Evolutionary conservation across 2,329 filamentous ascomycete species (phyloP).

Genomic region (Ophiocordyceps camponoti-floridani): DNA sequence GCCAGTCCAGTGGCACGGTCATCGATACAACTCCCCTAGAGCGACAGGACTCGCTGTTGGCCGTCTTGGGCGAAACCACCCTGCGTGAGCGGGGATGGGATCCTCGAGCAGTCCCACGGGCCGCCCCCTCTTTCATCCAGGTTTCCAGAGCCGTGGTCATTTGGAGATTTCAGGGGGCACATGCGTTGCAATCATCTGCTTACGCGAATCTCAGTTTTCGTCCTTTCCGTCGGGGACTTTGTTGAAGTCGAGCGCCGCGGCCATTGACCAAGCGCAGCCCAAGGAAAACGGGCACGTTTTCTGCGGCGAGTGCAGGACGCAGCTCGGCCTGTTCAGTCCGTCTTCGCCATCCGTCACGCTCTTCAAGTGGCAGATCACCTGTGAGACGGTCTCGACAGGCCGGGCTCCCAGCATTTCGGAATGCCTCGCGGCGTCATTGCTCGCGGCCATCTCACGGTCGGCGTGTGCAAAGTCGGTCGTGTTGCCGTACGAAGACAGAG

Average conservation of each 20-base stretch:
- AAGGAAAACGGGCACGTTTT: conserved; percentile 19
- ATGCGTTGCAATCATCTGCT: conserved; percentile 10
- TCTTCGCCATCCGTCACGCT: conserved; percentile 26
- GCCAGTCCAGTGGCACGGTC: conserved; percentile 33
- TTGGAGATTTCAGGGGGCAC: conserved; percentile 33
- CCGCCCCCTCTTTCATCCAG: conserved; percentile 24
- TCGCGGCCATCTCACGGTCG: conserved; percentile 35
- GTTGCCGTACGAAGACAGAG: conserved; percentile 1
- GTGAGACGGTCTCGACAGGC: conserved; percentile 12
- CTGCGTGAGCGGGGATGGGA: conserved; percentile 19
- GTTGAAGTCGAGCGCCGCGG: conserved; percentile 11
- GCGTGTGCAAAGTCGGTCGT: conserved; percentile 39
- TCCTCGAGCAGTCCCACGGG: conserved; percentile 11
- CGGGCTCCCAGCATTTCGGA: conserved; percentile 22
- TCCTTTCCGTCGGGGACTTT: conserved; percentile 12
- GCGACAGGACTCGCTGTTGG: conserved; percentile 10
- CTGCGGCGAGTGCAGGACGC: conserved; percentile 25
- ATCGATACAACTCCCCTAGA: conserved; percentile 57
- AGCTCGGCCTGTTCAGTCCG: conserved; percentile 29
- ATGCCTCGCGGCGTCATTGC: conserved; percentile 33
- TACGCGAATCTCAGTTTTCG: conserved; percentile 18
- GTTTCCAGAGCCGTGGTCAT: conserved; percentile 29
- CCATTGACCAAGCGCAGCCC: conserved; percentile 7
- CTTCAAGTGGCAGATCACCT: conserved; percentile 39
- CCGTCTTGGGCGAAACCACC: conserved; percentile 16